Conservation (phyloP, 805 yeast genomes). For the Myxozyma lipomycoides region DNA sequence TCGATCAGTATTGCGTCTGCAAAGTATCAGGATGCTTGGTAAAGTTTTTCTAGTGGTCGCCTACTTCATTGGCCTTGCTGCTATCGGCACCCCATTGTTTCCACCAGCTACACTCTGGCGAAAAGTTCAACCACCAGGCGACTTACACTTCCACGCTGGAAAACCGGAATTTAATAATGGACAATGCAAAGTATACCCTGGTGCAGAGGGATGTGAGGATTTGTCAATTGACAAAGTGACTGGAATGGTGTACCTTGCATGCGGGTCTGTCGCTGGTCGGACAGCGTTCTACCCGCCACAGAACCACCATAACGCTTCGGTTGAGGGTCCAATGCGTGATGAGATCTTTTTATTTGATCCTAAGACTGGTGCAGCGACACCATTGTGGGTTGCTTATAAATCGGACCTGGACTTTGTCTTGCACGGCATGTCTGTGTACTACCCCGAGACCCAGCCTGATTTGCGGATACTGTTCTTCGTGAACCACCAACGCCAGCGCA, state of each 20-base stretch:
- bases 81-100: background rate
- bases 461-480: constrained; percentile 10
- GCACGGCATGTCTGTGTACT: constrained; percentile 12
- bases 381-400: constrained; percentile 1
- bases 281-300: constrained; percentile 14
- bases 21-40: background rate
- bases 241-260: constrained; percentile 13
- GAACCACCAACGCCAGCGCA: constrained; percentile 12
- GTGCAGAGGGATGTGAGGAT: constrained; percentile 16
- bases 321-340: constrained; percentile 1
- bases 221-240: constrained; percentile 11
- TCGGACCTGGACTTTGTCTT: constrained; percentile 6
- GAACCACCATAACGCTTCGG: constrained; percentile 2
- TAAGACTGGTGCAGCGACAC: background rate
- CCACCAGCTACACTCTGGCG: constrained; percentile 9
- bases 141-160: constrained; percentile 6
- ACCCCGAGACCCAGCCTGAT: constrained; percentile 7
- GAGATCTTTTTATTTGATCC: constrained; percentile 9
- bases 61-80: background rate
- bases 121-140: background rate
- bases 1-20: no score
- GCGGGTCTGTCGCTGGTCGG: constrained; percentile 13
- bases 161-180: constrained; percentile 3
- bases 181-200: constrained; percentile 4
- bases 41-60: background rate